Evolutionary conservation across 768 basidiomycete species (phyloP).

Genomic region (Termitomyces eurrhizus): DNA sequence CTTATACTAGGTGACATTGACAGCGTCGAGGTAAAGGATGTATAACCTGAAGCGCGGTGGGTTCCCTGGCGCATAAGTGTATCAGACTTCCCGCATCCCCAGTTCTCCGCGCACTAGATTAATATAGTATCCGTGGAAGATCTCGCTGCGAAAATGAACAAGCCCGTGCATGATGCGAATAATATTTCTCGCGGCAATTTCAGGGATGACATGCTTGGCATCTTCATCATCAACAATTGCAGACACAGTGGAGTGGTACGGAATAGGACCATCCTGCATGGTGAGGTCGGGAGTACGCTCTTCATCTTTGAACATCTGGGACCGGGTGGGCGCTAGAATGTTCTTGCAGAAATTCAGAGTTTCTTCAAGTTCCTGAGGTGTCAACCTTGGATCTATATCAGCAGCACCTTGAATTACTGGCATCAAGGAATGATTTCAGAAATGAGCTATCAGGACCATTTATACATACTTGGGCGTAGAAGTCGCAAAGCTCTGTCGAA

Average conservation of each 20-base stretch:
- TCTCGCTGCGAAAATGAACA: conserved; percentile 8
- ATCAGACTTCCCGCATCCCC: conserved; percentile 4
- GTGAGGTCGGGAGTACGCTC: conserved; percentile 12
- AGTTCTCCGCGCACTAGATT: conserved; percentile 8
- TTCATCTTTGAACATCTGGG: conserved; percentile 21
- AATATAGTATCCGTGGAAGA: conserved; percentile 5
- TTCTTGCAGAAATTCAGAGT: conserved; percentile 31
- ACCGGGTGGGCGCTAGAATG: conserved; percentile 24
- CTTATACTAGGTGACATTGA: too few relatives aligned
- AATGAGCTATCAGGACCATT: neutral
- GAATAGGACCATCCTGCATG: neutral
- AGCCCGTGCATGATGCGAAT: conserved; percentile 6
- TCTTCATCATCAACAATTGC: conserved; percentile 4
- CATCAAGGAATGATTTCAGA: neutral
- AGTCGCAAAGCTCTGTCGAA: conserved; percentile 38
- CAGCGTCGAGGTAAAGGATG: too few relatives aligned
- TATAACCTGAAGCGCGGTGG: too few relatives aligned
- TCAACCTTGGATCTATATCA: conserved; percentile 43
- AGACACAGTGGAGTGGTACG: conserved; percentile 1
- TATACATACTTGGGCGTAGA: conserved; percentile 21
- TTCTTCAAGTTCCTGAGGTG: conserved; percentile 46
- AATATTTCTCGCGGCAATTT: conserved; percentile 5
- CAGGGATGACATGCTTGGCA: conserved; percentile 2
- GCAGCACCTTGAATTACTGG: conserved; percentile 50
- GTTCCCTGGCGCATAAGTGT: neutral